phyloP scores from a whole-genome alignment of 371 early-diverging fungal species.

The Encephalitozoon intestinalis region DNA sequence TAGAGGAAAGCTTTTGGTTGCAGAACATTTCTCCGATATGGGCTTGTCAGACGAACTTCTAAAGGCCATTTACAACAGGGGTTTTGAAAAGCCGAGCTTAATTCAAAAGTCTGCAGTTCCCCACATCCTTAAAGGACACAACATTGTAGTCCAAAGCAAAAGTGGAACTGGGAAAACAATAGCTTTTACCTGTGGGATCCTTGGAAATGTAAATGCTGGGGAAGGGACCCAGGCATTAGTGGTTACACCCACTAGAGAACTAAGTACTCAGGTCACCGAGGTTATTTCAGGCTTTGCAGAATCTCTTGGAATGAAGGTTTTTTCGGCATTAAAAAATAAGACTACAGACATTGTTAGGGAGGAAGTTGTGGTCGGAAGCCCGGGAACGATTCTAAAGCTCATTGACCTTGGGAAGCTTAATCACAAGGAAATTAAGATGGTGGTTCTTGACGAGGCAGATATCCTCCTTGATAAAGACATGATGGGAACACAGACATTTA shows the following conservation, averaged over 20 bases:
- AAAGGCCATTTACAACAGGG: conserved; percentile 45
- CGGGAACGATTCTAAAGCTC: conserved; percentile 74
- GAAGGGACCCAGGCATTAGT: conserved; percentile 71
- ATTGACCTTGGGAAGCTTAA: conserved; percentile 24
- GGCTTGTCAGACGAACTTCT: conserved; percentile 44
- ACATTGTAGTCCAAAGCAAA: conserved; percentile 64
- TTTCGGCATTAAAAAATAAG: conserved; percentile 64
- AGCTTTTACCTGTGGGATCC: conserved; percentile 62
- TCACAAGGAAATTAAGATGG: conserved; percentile 41
- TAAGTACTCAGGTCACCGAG: conserved; percentile 83
- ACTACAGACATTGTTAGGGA: conserved; percentile 64
- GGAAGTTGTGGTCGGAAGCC: conserved; percentile 83
- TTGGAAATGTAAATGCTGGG: conserved; percentile 29
- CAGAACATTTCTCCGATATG: conserved; percentile 33
- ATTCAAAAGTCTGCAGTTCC: conserved; percentile 58
- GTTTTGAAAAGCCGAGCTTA: conserved; percentile 55
- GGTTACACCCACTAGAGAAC: conserved; percentile 86
- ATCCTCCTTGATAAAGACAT: conserved; percentile 52
- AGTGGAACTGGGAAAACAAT: conserved; percentile 92
- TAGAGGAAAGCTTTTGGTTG: conserved; percentile 17
- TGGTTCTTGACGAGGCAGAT: conserved; percentile 60
- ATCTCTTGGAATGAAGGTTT: conserved; percentile 68
- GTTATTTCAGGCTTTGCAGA: conserved; percentile 77
- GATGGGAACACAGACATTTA: conserved; percentile 53
- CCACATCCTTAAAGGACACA: conserved; percentile 40